Conservation (phyloP, 2,329 filamentous ascomycete genomes). For the Orbilia blumenaviensis region DNA sequence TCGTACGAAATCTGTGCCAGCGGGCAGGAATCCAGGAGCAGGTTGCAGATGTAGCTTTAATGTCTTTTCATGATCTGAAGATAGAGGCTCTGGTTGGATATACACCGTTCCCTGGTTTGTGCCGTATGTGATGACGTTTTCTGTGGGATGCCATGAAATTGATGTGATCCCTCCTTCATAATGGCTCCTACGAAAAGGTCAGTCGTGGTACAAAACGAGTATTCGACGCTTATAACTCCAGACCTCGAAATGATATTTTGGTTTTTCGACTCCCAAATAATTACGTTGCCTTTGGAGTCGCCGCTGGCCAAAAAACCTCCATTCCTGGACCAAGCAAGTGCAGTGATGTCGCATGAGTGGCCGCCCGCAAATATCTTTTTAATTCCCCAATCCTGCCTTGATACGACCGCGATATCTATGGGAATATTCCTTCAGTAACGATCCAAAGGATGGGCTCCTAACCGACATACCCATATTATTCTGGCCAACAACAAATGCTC, state of each 20-base stretch:
- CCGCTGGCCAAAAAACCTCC: conserved; percentile 82
- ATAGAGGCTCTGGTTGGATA: conserved; percentile 78
- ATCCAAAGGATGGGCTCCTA: background rate
- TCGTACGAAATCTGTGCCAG: conserved; percentile 19
- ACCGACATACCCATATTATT: conserved; percentile 67
- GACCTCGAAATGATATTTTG: conserved; percentile 78
- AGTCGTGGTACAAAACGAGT: background rate
- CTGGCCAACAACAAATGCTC: conserved; percentile 86
- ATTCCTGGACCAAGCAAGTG: conserved; percentile 92
- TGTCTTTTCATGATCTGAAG: conserved; percentile 68
- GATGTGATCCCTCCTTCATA: conserved; percentile 86
- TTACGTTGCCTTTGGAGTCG: conserved; percentile 73
- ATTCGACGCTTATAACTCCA: background rate
- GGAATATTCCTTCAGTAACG: conserved; percentile 5
- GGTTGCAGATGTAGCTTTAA: conserved; percentile 72
- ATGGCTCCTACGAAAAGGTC: conserved; percentile 59
- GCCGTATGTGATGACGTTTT: conserved; percentile 90
- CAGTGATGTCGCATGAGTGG: conserved; percentile 84
- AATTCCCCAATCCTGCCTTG: conserved; percentile 87
- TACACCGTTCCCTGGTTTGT: conserved; percentile 92
- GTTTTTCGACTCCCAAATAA: conserved; percentile 89
- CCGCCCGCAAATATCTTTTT: conserved; percentile 81
- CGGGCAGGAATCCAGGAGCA: conserved; percentile 69
- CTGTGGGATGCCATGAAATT: conserved; percentile 86
- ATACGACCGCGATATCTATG: conserved; percentile 81